phyloP scores from a whole-genome alignment of 2,329 filamentous ascomycete genomes.

The Colletotrichum cordylinicola region DNA sequence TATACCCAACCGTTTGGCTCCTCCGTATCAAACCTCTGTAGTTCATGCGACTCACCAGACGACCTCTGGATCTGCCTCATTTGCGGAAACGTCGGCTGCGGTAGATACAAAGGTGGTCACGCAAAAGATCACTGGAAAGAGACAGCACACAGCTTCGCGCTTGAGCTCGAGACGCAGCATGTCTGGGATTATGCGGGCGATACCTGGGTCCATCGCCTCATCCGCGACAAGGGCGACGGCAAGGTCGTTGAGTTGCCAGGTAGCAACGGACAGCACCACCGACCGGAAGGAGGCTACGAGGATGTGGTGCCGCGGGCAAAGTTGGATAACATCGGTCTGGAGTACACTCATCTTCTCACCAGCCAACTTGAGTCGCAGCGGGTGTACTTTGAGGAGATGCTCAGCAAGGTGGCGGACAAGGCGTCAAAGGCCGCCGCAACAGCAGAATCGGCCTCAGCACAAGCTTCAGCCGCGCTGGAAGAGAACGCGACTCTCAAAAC shows the following conservation, averaged over 20 bases:
- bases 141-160: conserved; percentile 87
- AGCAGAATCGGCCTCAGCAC: conserved; percentile 65
- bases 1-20: conserved; percentile 63
- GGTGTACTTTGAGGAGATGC: conserved; percentile 91
- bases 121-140: conserved; percentile 93
- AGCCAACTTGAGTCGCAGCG: conserved; percentile 93
- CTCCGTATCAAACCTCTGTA: conserved; percentile 74
- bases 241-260: conserved; percentile 90
- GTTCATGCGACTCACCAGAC: conserved; percentile 77
- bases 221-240: conserved; percentile 90
- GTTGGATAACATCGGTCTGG: conserved; percentile 80
- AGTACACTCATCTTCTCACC: conserved; percentile 93
- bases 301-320: conserved; percentile 76
- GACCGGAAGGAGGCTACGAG: conserved; percentile 46
- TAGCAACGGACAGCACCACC: conserved; percentile 37
- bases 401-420: conserved; percentile 89
- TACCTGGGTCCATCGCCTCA: conserved; percentile 93
- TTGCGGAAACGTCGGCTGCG: conserved; percentile 91
- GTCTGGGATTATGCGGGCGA: conserved; percentile 99
- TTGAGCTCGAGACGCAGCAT: conserved; percentile 91
- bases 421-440: conserved; percentile 74
- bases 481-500: conserved; percentile 32
- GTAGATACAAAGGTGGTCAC: conserved; percentile 91
- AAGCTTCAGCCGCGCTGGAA: conserved; percentile 57
- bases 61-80: conserved; percentile 97